Evolutionary conservation across 345 rosid species (phyloP).

Genomic region (Linum lewisii): DNA sequence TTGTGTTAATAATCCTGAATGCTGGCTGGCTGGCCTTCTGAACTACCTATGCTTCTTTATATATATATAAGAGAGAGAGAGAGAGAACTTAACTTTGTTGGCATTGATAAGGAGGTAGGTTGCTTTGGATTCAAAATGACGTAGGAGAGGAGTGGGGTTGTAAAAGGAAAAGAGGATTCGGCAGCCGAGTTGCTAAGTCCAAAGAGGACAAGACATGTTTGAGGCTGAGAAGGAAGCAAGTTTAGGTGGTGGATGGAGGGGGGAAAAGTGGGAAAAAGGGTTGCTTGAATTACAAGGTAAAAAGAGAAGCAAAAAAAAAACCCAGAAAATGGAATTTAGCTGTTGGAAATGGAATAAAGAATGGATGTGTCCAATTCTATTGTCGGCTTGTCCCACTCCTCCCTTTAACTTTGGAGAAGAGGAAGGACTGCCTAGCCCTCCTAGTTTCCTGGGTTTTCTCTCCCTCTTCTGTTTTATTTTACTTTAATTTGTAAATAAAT

Average conservation of each 20-base stretch:
- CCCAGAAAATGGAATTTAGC: constrained; percentile 21
- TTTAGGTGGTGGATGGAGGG: constrained; percentile 8
- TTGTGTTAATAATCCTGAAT: not conserved
- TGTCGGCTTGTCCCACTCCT: constrained; percentile 19
- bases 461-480: not conserved
- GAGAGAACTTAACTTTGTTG: no score
- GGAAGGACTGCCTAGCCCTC: constrained; percentile 16
- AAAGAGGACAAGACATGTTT: constrained; percentile 18
- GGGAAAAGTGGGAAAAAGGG: constrained; percentile 17
- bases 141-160: not conserved
- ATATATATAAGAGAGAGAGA: no score
- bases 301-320: constrained; percentile 10
- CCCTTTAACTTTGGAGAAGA: no score
- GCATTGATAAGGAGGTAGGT: not conserved
- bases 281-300: constrained; percentile 3
- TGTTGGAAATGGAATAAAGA: constrained; percentile 16
- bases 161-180: constrained; percentile 12
- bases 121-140: constrained; percentile 10
- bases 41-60: constrained; percentile 6
- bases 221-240: not conserved
- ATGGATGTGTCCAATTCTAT: constrained; percentile 9
- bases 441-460: constrained; percentile 20
- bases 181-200: constrained; percentile 18
- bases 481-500: no score
- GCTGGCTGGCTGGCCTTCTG: not conserved